Evolutionary conservation across 176 grass and related monocot genomes (phyloP).

Genomic region (Coix lacrymajobi): DNA sequence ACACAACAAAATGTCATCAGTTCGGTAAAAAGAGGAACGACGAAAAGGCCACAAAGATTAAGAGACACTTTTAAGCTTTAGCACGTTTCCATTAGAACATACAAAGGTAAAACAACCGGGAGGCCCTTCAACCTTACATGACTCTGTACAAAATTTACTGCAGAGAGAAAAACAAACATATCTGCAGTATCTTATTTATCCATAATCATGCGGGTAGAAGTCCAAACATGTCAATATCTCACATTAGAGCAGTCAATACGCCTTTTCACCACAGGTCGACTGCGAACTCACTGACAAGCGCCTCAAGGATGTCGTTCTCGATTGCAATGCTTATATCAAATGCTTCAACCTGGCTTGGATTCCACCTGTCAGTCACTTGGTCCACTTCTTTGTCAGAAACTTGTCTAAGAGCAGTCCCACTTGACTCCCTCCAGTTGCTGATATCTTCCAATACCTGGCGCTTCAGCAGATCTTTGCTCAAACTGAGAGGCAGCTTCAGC

Average conservation of each 20-base stretch:
- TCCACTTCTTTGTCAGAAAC: conserved; percentile 51
- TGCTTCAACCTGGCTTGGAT: conserved; percentile 30
- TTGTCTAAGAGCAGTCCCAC: conserved; percentile 14
- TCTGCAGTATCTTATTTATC: conserved; percentile 24
- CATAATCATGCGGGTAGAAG: background rate
- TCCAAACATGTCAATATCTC: conserved; percentile 3
- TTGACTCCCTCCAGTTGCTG: conserved; percentile 38
- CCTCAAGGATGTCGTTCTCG: conserved; percentile 58
- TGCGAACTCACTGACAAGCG: conserved; percentile 50
- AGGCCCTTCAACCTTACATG: background rate
- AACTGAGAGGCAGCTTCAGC: conserved; percentile 18
- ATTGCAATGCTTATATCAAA: conserved; percentile 64
- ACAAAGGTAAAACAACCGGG: background rate
- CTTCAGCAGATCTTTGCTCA: conserved; percentile 41
- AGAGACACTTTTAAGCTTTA: background rate
- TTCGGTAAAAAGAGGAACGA: background rate
- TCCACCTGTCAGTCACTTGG: conserved; percentile 31
- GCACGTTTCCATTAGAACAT: conserved; percentile 6
- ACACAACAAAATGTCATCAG: background rate
- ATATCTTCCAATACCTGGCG: conserved; percentile 45
- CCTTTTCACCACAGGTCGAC: conserved; percentile 28
- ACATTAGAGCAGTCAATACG: background rate
- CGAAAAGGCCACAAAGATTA: background rate
- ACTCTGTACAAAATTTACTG: conserved; percentile 32
- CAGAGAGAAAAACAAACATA: conserved; percentile 23